Evolutionary conservation across 371 early-diverging fungal species (phyloP), one percentile per base, ranked within the genome.

Genomic region (Syncephalastrum contaminatum): DNA sequence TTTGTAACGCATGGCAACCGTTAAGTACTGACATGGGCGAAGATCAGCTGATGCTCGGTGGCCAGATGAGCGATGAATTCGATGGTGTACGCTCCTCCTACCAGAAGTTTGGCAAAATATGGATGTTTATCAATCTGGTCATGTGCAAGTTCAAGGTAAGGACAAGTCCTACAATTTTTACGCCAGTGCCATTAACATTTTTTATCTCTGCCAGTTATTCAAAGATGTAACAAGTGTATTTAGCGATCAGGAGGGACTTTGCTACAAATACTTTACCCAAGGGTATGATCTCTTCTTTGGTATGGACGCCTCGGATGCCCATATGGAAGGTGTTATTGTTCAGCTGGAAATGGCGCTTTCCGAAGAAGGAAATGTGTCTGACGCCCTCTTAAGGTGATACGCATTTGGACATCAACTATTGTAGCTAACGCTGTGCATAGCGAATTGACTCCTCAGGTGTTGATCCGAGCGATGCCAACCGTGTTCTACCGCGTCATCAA

Each of bases 1-100:
- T 79, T 8, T 73, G 72, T 21, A 79, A 73, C 30, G 53, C 62
- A 7, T 79, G 80, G 80, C 54, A 48, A n/a, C 61, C 70, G 4
- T 39, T 62, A 4, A 53, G 58, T 15, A 55, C 45, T 45, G 60
- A 56, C 12, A 52, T 71, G 36, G 63, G 67, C 13, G 72, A 70
- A 36, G 67, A 58, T 21, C 59, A 55, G 19, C 54, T 56, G 1
- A 57, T 56, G 15, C 40, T 43, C 25, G 56, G 56, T 10, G 53
- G 56, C 16, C 54, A 59, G 0, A 56, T 55, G 14, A 63, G 67
- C 13, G 66, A 72, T 1, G 72, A 70, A 15, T 50, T 66, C 22
- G 69, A 75, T 14, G 74, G 72, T 22, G 58, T 70, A 10, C 67
- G 64, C 10, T 52, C 52, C 20, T 49, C 60, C 3, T 78, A 75